These are phyloP conservation scores for Funneliformis geosporum DNA, from an alignment of 192 early-diverging fungal genomes.

Conservation along the genomic window DNA sequence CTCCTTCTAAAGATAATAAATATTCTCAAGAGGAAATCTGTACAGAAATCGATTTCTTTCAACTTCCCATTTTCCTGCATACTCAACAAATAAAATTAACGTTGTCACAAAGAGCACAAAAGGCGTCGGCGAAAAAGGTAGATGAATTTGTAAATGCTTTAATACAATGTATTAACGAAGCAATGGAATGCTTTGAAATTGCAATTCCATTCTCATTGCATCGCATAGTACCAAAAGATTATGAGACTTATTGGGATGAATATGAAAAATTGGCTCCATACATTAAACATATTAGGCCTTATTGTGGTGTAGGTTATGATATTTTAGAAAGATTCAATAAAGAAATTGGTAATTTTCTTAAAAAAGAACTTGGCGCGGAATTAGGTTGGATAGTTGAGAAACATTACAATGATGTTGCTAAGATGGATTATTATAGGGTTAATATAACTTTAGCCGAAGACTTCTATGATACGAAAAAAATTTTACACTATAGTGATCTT, in stretches of 20 bases:
- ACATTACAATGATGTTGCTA: background rate
- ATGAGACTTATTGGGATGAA: background rate
- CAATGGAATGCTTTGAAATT: background rate
- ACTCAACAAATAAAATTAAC: background rate
- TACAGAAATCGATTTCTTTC: constrained; percentile 8
- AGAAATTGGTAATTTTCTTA: background rate
- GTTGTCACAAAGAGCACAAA: background rate
- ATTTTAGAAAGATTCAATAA: background rate
- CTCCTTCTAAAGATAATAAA: background rate
- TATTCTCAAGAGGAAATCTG: background rate
- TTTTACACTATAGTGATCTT: background rate
- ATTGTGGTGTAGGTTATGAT: background rate
- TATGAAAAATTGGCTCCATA: background rate
- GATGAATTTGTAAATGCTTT: background rate
- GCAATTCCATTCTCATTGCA: background rate
- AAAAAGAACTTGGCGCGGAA: background rate
- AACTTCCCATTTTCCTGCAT: background rate
- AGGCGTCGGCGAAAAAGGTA: background rate
- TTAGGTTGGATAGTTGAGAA: constrained; percentile 2
- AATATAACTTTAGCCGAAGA: background rate
- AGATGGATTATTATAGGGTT: background rate
- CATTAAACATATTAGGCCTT: background rate
- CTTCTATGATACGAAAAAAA: background rate
- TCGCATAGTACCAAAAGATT: background rate
- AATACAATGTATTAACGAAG: background rate